Base-by-base conservation (phyloP, 2,329 filamentous ascomycete species). In the Aspergillus floridensis region DNA sequence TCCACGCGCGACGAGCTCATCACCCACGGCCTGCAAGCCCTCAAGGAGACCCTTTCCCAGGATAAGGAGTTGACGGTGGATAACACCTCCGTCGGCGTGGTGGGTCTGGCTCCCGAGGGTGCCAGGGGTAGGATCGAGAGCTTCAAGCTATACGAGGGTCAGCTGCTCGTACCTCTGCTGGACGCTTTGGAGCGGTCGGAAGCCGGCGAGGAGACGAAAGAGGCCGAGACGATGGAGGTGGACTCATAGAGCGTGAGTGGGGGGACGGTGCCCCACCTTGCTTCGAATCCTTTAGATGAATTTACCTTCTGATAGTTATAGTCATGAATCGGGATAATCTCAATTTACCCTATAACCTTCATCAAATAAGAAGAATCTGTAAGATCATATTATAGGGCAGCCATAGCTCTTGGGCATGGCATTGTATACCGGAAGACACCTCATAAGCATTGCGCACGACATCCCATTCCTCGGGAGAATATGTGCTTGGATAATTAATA, bases 41-140 rank as follows among this genome's bases (percentile, higher is more conserved):
- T 99, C 74, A 96, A 96, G 84, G 95, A 99, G 83, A 96, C 90
- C 68, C 81, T 99, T 75, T 90, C 91, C 59, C 93, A 98, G 84
- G 95, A 99, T 79, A 96, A 96, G 82, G 93, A 98, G 84, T 81
- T 99, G 76, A 98, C 93, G 57, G 86, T 97, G 46, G 95, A 98
- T 76, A 99, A 99, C 81, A 96, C 93, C 57, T 96, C 92, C 68
- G 86, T 99, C 56, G 93, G 91, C 41, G 83, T 97, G 62, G 90
- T 93, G 22, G 93, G 93, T 10, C 68, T 86, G 52, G 80, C 84
- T 52, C 79, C 70, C 50, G 76, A 79, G 58, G 76, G 80, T 56
- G 81, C 80, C 74, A 84, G 83, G 76, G 79, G 70, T 51, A 81
- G 78, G 67, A 66, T 89, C 32, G 91, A 98, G 82, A 85, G 86